Evolutionary conservation across 2,329 filamentous ascomycete genomes (phyloP).

Genomic region (Fusarium oxysporum): DNA sequence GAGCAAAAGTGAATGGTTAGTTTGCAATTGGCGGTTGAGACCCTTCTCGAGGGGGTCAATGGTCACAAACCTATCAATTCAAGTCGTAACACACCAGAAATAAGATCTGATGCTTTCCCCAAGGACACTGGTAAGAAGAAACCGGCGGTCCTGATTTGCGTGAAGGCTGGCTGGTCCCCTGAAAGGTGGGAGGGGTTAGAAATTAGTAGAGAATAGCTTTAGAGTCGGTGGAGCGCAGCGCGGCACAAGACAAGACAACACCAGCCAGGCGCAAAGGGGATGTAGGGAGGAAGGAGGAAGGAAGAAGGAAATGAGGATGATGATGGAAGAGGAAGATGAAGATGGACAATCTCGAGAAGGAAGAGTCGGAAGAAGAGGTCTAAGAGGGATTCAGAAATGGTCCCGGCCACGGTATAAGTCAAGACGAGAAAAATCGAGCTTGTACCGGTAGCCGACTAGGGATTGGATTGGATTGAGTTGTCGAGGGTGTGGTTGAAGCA

Average conservation of each 20-base stretch:
- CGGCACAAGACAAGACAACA: slow-evolving; percentile 44
- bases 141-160: slow-evolving; percentile 45
- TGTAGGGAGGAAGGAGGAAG: slow-evolving; percentile 29
- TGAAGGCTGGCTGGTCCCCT: slow-evolving; percentile 46
- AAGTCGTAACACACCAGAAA: slow-evolving; percentile 43
- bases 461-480: slow-evolving; percentile 25
- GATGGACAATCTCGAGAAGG: slow-evolving; percentile 46
- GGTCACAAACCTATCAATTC: slow-evolving; percentile 49
- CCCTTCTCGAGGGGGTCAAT: neutral
- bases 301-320: slow-evolving; percentile 33
- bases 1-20: slow-evolving; percentile 33
- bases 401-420: slow-evolving; percentile 48
- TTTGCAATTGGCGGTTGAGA: neutral
- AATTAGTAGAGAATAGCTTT: slow-evolving; percentile 44
- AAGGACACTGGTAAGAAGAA: slow-evolving; percentile 44
- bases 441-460: slow-evolving; percentile 36
- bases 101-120: slow-evolving; percentile 43
- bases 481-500: slow-evolving; percentile 42
- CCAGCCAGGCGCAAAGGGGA: slow-evolving; percentile 45
- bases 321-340: slow-evolving; percentile 41
- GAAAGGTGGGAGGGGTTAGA: slow-evolving; percentile 43
- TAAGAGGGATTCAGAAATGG: slow-evolving; percentile 42
- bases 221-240: slow-evolving; percentile 44
- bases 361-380: slow-evolving; percentile 41
- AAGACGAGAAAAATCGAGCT: slow-evolving; percentile 44